Base-by-base conservation (phyloP, 2,329 filamentous ascomycete genomes). In the Xylaria sp. region DNA sequence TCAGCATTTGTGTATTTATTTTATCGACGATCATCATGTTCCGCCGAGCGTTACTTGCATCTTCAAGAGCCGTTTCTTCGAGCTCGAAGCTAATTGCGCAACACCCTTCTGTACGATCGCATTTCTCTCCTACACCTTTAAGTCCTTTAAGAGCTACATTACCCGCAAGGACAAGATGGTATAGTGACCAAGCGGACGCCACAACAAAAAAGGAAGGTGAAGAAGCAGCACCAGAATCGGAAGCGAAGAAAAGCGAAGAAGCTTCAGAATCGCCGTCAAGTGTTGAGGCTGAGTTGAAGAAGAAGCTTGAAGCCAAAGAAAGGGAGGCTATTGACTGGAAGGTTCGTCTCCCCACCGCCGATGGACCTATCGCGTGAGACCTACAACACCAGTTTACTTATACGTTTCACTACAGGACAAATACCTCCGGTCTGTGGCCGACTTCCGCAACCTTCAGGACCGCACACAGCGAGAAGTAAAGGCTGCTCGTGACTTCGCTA, bases 371-470 rank as follows among this genome's bases (percentile, higher is more conserved):
- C 3, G 42, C 50, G 15, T 47, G 21, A 42, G n/a, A 50, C 53
- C 57, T 31, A 59, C 67, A 17, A 45, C 28, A 40, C 23, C 38
- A 40, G 17, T 49, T 2, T 8, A 25, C 58, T 60, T 2, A 47
- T 42, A 38, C 43, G 45, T n/a, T 21, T 23, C 28, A 50, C 37
- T 47, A 58, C 63, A 98, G 95, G 95, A 98, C 81, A 95, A 93
- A 83, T 96, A 93, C 79, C 87, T 97, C 67, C 94, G 95, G 76
- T 91, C 91, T 58, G 89, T 98, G 68, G 95, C 95, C 80, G 95
- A 99, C 74, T 98, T 96, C 87, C 92, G 92, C 77, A 99, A 98
- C 82, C 91, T 99, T 54, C 94, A 98, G 82, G 92, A 97, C 75
- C 92, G 95, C 75, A 96, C 92, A 45, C 87, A 89, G 77, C 92